Base-by-base conservation (phyloP, 116 monocot genomes). In the Zostera marina region DNA sequence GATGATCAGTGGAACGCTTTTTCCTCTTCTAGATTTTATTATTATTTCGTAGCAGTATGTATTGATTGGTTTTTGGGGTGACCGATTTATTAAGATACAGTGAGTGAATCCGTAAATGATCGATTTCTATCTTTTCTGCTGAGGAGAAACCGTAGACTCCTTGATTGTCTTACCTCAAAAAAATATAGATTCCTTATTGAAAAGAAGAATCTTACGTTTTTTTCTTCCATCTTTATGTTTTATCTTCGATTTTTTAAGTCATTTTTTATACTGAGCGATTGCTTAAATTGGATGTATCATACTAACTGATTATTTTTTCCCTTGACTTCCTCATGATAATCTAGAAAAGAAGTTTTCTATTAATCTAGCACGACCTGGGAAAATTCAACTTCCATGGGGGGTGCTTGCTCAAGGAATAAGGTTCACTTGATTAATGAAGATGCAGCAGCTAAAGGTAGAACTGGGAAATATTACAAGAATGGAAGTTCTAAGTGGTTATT, bases 401-500 rank as follows among this genome's bases (percentile, higher is more conserved):
- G 84, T 44, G 73, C 73, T 55, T 89, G 89, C 48, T 89, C 89
- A 0, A 84, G 89, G 73, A 89, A 81, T 56, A 74, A 84, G 58
- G 71, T 72, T 56, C 60, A 62, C 15, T 59, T 64, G 41, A 65
- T 73, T 8, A 68, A 78, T 11, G 89, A 81, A 25, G 75, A 56
- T 7, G 76, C 60, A 44, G 11, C 47, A 10, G 24, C 32, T 5
- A 58, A 70, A 47, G 58, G 52, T 7, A 15, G 38, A 13, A 66
- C 76, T 14, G 57, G 61, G 22, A 83, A 64, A 43, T 89, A 61
- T 67, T 70, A 64, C 40, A 80, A 84, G 48, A 84, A 71, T 55
- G 71, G 81, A 22, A 84, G 84, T 46, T 68, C 79, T 19, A 89
- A 89, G 67, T 84, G 81, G 77, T 41, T 77, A 53, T 23, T 79